A percentile compares a stretch with the other conserved stretches of the same genome.
phyloP scores from a whole-genome alignment of 2,329 filamentous ascomycete genomes.

The Podosphaera leucotricha region DNA sequence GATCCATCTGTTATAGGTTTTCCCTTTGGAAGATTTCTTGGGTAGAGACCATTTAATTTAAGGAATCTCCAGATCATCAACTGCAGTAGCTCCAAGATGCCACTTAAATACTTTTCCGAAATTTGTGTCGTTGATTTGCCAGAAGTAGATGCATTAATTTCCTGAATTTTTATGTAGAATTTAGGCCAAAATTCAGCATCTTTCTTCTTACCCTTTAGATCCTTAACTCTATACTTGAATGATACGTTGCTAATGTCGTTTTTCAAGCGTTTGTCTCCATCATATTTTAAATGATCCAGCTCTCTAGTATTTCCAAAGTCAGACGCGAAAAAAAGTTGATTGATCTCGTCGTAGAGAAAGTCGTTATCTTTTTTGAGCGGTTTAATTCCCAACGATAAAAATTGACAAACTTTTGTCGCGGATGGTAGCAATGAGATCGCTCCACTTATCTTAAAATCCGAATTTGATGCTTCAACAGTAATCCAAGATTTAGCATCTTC shows the following conservation, averaged over 20 bases:
- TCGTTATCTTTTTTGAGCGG: conserved; percentile 37
- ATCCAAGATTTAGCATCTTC: conserved; percentile 39
- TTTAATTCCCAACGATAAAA: conserved; percentile 53
- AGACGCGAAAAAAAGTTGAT: conserved; percentile 52
- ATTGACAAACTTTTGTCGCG: conserved; percentile 52
- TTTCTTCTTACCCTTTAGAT: conserved; percentile 31
- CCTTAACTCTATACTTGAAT: conserved; percentile 25
- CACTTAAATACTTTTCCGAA: conserved; percentile 20
- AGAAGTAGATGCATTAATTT: not conserved
- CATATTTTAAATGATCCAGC: conserved; percentile 10
- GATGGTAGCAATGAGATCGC: conserved; percentile 47
- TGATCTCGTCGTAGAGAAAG: conserved; percentile 54
- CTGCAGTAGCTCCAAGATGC: conserved; percentile 42
- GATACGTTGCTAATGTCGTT: conserved; percentile 21
- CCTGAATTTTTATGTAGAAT: conserved; percentile 51
- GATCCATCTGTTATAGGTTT: not conserved
- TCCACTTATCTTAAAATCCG: conserved; percentile 38
- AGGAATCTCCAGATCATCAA: conserved; percentile 54
- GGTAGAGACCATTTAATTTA: conserved; percentile 38
- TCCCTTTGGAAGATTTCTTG: conserved; percentile 7
- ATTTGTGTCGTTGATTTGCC: conserved; percentile 8
- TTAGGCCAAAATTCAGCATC: conserved; percentile 66
- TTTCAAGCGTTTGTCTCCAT: conserved; percentile 17
- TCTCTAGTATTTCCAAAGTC: conserved; percentile 45
- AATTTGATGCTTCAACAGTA: conserved; percentile 39